Evolutionary conservation across 148 eudicot species (phyloP).

Genomic region (Heliamphora exappendiculata): DNA sequence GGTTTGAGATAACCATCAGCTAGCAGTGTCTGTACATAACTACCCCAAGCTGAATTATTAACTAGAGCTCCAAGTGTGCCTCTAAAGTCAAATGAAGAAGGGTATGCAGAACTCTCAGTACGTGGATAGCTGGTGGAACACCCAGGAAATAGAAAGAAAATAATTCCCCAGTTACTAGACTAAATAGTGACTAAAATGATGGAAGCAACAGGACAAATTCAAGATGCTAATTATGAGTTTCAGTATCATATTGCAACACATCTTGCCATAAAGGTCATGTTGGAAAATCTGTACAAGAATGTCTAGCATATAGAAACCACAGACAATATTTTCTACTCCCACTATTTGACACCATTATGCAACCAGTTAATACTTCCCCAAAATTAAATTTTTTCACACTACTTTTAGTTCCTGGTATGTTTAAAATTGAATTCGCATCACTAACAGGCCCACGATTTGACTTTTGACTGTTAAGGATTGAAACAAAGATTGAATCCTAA

Average conservation of each 20-base stretch:
- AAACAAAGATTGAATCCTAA: too few species aligned
- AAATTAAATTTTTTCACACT: too few species aligned
- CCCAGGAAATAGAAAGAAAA: conserved; percentile 5
- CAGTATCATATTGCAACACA: not conserved
- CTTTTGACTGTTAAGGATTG: too few species aligned
- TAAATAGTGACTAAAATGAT: not conserved
- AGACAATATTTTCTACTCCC: not conserved
- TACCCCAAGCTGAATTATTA: conserved; percentile 60
- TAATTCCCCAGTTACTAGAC: not conserved
- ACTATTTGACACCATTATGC: not conserved
- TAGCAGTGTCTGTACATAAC: conserved; percentile 46
- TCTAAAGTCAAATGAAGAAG: conserved; percentile 81
- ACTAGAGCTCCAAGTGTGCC: conserved; percentile 55
- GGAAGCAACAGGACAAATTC: not conserved
- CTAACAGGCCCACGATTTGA: too few species aligned
- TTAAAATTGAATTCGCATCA: too few species aligned
- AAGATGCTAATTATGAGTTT: not conserved
- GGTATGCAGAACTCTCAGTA: conserved; percentile 94
- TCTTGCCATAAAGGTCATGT: not conserved
- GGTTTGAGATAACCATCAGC: conserved; percentile 64
- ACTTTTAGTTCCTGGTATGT: not conserved
- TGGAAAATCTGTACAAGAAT: not conserved
- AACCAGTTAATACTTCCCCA: not conserved
- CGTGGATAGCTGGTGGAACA: conserved; percentile 71
- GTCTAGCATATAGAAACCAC: not conserved